Evolutionary conservation across 139 green algal species (phyloP), one percentile per base, ranked within the genome.

Genomic region (Volvox africanus): DNA sequence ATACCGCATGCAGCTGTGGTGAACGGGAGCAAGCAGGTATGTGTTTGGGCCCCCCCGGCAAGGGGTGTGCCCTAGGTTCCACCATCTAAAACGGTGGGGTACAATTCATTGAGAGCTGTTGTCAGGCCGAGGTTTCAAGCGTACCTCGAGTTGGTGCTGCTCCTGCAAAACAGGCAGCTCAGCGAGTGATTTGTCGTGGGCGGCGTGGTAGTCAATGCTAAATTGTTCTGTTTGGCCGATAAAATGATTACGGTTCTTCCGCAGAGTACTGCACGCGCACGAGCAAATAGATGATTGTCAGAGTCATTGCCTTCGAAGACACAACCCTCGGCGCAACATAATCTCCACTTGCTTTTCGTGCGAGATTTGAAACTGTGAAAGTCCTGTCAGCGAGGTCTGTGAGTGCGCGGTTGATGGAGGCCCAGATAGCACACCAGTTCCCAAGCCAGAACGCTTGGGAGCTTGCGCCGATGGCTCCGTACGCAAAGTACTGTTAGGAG

Each of bases 171-270:
- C 85, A 22, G 85, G 85, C 21, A 89, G 44, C 44, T 89, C 85
- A 0, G 85, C 69, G 0, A 89, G n/a, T 18, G 69, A 55, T 55
- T 89, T 89, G n/a, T 89, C 55, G 69, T 82, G 69, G 2, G 85
- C 85, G 32, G 44, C 69, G 12, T 73, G 69, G 69, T 89, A 89
- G 44, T 89, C 85, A 12, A 89, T 82, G 44, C 24, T 61, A 30
- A 68, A 89, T 68, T 89, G 85, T 30, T 89, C 85, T 17, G 55
- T 71, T 26, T 89, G 85, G 5, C 69, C 85, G 1, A 82, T 71
- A 50, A 89, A 89, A 36, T 89, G 85, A 30, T 89, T 89, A 21
- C 85, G 37, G n/a, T 89, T 89, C 69, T 89, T 89, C 17, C 85
- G 37, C 3, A 89, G 69, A 20, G 85, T 89, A 30, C 69, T 89